Percentiles rank a stretch among this genome's conserved stretches.
Conservation (phyloP, 164 flowering plant species). For the Umbilicus rupestris region DNA sequence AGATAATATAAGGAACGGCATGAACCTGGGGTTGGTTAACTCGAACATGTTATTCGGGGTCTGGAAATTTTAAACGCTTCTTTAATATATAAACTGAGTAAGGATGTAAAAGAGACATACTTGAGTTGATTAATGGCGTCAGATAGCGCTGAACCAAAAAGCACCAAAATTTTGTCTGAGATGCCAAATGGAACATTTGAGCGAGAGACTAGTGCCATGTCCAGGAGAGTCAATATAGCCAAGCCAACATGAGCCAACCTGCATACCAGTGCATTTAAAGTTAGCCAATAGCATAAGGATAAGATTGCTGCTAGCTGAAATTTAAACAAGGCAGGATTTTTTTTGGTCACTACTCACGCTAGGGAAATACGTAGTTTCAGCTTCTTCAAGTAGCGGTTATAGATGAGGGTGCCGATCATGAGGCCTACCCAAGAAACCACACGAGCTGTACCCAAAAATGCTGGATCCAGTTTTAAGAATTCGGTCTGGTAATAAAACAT, state of each 20-base stretch:
- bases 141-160: slow-evolving; percentile 73
- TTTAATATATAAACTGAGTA: not conserved
- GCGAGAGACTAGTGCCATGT: slow-evolving; percentile 59
- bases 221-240: slow-evolving; percentile 40
- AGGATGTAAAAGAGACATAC: slow-evolving; percentile 28
- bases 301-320: not conserved
- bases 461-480: slow-evolving; percentile 65
- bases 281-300: not conserved
- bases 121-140: slow-evolving; percentile 87
- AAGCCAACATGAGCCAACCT: slow-evolving; percentile 74
- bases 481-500: slow-evolving; percentile 96
- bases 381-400: slow-evolving; percentile 64
- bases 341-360: slow-evolving; percentile 42
- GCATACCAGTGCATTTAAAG: slow-evolving; percentile 20
- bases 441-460: slow-evolving; percentile 77
- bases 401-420: slow-evolving; percentile 75
- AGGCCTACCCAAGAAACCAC: slow-evolving; percentile 86
- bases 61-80: not conserved
- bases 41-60: not conserved
- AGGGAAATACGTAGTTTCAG: slow-evolving; percentile 58
- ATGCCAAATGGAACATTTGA: slow-evolving; percentile 42
- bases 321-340: not conserved
- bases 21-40: slow-evolving; percentile 49
- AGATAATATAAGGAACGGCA: slow-evolving; percentile 89
- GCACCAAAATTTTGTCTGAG: slow-evolving; percentile 74